Conservation (phyloP, 1,139 yeast genomes). For the Meyerozyma smithsonii region DNA sequence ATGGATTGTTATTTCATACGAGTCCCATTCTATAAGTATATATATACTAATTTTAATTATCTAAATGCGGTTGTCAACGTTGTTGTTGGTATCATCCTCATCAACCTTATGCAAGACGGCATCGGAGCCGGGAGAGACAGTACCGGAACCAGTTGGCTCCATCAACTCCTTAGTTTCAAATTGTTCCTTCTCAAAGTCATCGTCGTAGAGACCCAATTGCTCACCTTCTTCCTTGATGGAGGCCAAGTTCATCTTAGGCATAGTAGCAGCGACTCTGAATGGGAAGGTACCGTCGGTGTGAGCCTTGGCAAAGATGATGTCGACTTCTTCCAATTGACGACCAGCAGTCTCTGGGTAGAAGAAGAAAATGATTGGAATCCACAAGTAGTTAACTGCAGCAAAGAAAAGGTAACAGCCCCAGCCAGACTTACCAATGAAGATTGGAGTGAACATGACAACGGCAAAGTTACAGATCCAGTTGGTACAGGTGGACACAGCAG, state of each 20-base stretch:
- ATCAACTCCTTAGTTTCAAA: conserved; percentile 12
- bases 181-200: conserved; percentile 15
- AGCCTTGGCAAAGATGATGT: conserved; percentile 21
- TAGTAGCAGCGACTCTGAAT: conserved; percentile 16
- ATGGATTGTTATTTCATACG: no score
- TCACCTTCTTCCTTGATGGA: conserved; percentile 14
- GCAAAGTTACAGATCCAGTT: conserved; percentile 51
- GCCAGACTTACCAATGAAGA: conserved; percentile 39
- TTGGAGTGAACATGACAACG: conserved; percentile 52
- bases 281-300: conserved; percentile 14
- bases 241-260: conserved; percentile 14
- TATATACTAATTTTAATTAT: neutral
- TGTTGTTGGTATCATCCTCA: neutral
- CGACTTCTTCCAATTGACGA: conserved; percentile 29
- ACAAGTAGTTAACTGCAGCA: conserved; percentile 21
- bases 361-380: conserved; percentile 24
- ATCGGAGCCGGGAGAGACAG: conserved; percentile 1
- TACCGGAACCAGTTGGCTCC: conserved; percentile 1
- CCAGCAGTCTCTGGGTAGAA: conserved; percentile 30
- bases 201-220: conserved; percentile 15
- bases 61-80: conserved; percentile 1
- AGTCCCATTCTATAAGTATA: neutral
- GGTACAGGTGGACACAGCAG: conserved; percentile 44
- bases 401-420: conserved; percentile 40
- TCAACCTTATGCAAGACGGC: neutral